phyloP scores from a whole-genome alignment of 2,329 filamentous ascomycete genomes.

The Curvularia hawaiiensis region DNA sequence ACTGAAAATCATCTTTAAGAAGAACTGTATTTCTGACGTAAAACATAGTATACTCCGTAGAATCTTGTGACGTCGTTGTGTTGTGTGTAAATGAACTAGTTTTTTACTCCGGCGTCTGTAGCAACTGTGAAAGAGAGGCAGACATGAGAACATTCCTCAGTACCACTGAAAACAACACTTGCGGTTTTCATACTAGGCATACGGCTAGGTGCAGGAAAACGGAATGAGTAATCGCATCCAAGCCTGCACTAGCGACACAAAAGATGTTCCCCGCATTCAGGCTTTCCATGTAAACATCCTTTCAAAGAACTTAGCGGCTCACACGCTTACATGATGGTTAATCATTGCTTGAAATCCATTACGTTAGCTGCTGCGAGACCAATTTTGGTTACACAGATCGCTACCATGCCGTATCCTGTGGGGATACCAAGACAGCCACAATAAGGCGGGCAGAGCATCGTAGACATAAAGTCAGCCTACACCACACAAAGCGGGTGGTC shows the following conservation, averaged over 20 bases:
- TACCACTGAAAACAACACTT: neutral
- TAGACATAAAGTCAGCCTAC: neutral
- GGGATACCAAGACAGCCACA: neutral
- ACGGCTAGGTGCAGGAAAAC: neutral
- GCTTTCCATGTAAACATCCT: neutral
- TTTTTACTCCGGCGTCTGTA: neutral
- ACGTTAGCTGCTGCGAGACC: neutral
- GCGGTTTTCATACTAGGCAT: neutral
- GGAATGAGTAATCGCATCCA: neutral
- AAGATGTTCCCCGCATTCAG: neutral
- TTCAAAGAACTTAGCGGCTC: neutral
- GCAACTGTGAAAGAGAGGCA: neutral
- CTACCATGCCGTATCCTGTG: neutral
- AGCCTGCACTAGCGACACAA: neutral
- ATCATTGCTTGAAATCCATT: neutral
- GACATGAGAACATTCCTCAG: neutral
- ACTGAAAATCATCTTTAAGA: slow-evolving; percentile 15
- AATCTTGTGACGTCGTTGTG: neutral
- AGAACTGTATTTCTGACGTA: neutral
- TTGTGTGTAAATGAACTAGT: neutral
- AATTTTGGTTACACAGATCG: neutral
- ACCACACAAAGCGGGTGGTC: neutral
- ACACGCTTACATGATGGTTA: neutral
- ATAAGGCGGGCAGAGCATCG: neutral
- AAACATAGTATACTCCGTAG: neutral